Percentiles rank a stretch among this genome's conserved stretches.
Evolutionary conservation across 2,329 filamentous ascomycete genomes (phyloP).

Genomic region (Fulvia fulva): DNA sequence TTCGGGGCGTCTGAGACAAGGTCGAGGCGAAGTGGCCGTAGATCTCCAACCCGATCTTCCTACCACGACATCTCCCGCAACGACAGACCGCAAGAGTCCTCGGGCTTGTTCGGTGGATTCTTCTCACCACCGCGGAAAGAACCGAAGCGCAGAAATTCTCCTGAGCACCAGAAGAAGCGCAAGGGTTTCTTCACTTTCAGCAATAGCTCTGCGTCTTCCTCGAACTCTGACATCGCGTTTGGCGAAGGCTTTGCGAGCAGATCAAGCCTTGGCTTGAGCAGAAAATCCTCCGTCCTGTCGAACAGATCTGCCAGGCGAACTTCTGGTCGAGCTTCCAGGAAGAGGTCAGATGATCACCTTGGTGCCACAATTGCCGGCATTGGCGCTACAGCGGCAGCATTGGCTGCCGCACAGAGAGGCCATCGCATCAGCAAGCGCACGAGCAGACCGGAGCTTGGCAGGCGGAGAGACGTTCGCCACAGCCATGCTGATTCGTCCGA

Average conservation of each 20-base stretch:
- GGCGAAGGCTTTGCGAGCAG: slow-evolving; percentile 34
- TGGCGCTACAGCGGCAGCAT: slow-evolving; percentile 47
- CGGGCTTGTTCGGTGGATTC: slow-evolving; percentile 28
- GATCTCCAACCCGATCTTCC: slow-evolving; percentile 12
- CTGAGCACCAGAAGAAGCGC: slow-evolving; percentile 34
- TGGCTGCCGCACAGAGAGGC: slow-evolving; percentile 41
- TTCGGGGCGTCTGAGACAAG: slow-evolving; percentile 1
- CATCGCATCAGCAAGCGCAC: slow-evolving; percentile 25
- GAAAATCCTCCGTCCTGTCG: slow-evolving; percentile 21
- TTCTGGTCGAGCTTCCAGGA: slow-evolving; percentile 27
- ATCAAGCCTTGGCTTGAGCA: slow-evolving; percentile 15
- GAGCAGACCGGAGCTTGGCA: slow-evolving; percentile 27
- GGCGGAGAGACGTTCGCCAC: slow-evolving; percentile 15
- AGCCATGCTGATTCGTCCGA: slow-evolving; percentile 39
- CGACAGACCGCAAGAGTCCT: slow-evolving; percentile 17
- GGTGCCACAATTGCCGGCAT: slow-evolving; percentile 45
- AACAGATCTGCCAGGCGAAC: slow-evolving; percentile 9
- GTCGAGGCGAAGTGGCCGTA: slow-evolving; percentile 10
- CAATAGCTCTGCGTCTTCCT: slow-evolving; percentile 44
- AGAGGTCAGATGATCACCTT: slow-evolving; percentile 44
- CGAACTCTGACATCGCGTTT: slow-evolving; percentile 46
- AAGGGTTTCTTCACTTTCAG: slow-evolving; percentile 49
- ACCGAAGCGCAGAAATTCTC: slow-evolving; percentile 13
- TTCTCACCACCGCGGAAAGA: slow-evolving; percentile 29
- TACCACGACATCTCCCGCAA: slow-evolving; percentile 13